phyloP scores from a whole-genome alignment of 108 stramenopile genomes.

The Heterococcus sp. region DNA sequence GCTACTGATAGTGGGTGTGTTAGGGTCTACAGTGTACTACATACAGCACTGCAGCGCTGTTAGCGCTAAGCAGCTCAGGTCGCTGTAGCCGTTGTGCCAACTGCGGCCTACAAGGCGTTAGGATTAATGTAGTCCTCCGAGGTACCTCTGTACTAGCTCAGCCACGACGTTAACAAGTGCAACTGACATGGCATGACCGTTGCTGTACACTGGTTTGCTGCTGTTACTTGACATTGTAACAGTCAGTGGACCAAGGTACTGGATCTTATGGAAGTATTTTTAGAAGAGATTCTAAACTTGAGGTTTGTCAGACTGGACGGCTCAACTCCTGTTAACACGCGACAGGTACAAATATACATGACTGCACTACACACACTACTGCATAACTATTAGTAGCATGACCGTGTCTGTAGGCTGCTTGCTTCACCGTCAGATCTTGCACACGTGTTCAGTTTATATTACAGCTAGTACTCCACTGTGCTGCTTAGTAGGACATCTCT shows the following conservation, averaged over 20 bases:
- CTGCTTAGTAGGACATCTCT: too few species aligned
- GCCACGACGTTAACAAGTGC: too few species aligned
- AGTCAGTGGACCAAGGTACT: slow-evolving; percentile 88
- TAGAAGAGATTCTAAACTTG: slow-evolving; percentile 27
- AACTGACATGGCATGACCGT: too few species aligned
- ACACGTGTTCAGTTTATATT: too few species aligned
- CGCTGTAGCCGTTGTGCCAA: neutral
- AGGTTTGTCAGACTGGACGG: slow-evolving; percentile 93
- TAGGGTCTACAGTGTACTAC: neutral
- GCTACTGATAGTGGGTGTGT: neutral
- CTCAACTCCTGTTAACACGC: slow-evolving; percentile 77
- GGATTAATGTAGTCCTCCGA: neutral
- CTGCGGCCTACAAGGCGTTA: neutral
- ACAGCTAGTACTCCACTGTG: too few species aligned
- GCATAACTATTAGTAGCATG: too few species aligned
- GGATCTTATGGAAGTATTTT: slow-evolving; percentile 79
- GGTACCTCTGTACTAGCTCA: neutral
- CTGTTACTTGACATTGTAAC: neutral
- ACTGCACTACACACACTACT: too few species aligned
- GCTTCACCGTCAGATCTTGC: too few species aligned
- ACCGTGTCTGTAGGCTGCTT: too few species aligned
- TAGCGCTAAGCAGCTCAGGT: neutral
- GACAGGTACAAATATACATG: slow-evolving; percentile 93
- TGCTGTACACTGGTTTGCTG: too few species aligned
- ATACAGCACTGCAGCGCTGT: neutral